phyloP scores from a whole-genome alignment of 176 grass and related monocot genomes.

The Lolium multiflorum region DNA sequence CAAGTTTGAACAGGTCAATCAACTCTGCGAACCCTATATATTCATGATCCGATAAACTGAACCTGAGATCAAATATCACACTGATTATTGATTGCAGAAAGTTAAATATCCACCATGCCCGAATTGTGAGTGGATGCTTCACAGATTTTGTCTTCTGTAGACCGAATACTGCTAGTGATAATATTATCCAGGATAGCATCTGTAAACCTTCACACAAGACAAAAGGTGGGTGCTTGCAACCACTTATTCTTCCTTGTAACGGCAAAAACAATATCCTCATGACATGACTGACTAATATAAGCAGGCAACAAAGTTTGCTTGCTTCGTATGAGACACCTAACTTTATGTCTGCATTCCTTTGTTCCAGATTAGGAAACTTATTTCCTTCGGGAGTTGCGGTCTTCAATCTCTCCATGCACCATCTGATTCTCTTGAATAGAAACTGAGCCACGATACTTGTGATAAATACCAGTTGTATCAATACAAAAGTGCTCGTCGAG shows the following conservation, averaged over 20 bases:
- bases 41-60: conserved; percentile 44
- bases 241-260: conserved; percentile 44
- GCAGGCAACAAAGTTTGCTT: conserved; percentile 70
- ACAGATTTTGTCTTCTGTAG: conserved; percentile 65
- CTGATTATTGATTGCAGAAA: conserved; percentile 71
- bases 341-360: conserved; percentile 47
- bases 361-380: conserved; percentile 36
- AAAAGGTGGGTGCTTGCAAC: conserved; percentile 60
- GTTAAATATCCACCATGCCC: conserved; percentile 78
- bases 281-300: conserved; percentile 62
- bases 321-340: conserved; percentile 65
- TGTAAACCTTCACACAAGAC: conserved; percentile 63
- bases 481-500: conserved; percentile 59
- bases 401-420: conserved; percentile 54
- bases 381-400: conserved; percentile 35
- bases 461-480: conserved; percentile 70
- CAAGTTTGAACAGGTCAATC: conserved; percentile 51
- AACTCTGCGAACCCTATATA: conserved; percentile 57
- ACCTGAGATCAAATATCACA: conserved; percentile 67
- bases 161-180: conserved; percentile 59
- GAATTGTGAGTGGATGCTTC: conserved; percentile 67
- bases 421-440: conserved; percentile 61
- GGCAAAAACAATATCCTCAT: conserved; percentile 49
- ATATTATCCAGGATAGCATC: conserved; percentile 75
- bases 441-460: conserved; percentile 49